Base-by-base conservation (phyloP, 306 rosid species). In the Mimosa pudica region DNA sequence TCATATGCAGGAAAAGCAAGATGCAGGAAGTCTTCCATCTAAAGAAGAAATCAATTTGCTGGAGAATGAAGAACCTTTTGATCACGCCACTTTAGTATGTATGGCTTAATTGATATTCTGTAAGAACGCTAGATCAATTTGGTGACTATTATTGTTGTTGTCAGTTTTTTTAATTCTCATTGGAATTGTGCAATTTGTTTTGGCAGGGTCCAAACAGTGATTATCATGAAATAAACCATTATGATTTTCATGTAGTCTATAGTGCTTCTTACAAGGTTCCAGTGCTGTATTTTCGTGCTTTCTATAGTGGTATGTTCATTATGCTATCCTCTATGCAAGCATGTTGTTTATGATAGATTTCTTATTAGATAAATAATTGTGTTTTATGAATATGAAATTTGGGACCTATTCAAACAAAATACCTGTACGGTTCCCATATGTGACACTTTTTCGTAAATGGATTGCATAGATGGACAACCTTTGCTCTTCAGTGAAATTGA, bases 241-340 rank as follows among this genome's bases (percentile, higher is more conserved):
- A 83, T 75, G 94, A 92, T 84, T 87, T 94, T 81, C 97, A 94
- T 52, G 79, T 94, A 41, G 79, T 87, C 42, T 84, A 90, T 88
- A 86, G 92, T 78, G 89, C 91, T 80, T 88, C 97, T 10, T 94
- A 82, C 70, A 84, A 86, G 52, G 97, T 88, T 92, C 98, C 97
- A 10, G 89, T 90, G 77, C 81, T 94, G 48, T 92, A 86, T 77
- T 94, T 94, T 73, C 91, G 86, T 13, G 87, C 92, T 8, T 94
- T 89, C 80, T 71, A 6, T 65, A 84, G 80, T 60, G 98, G 98
- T 94, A 86, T 72, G 86, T 76, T 66, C 11, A 20, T 84, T 8
- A 75, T 32, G 70, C 64, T 63, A 67, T 77, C 38, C 12, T 82
- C 60, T 44, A 33, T 16, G 68, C 18, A 42, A 44, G 70, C 72